Conservation (phyloP, 352 stramenopile species). For the Lagenidium giganteum region DNA sequence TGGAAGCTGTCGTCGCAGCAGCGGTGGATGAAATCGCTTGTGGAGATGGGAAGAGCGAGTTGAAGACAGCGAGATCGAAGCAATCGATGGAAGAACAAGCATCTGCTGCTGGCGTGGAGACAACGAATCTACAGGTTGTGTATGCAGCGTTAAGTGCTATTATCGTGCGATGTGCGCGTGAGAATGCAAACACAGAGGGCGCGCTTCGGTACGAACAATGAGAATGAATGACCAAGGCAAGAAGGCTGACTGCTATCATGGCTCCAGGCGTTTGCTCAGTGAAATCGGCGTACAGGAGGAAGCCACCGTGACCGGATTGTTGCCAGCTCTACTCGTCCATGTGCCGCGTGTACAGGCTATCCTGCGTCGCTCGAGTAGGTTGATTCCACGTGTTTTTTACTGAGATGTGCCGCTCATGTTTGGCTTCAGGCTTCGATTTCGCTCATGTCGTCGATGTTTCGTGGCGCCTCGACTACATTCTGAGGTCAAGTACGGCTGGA, state of each 20-base stretch:
- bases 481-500: slow-evolving; percentile 47
- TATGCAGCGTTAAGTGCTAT: slow-evolving; percentile 9
- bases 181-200: not conserved
- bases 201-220: slow-evolving; percentile 5
- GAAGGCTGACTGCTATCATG: not conserved
- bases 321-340: slow-evolving; percentile 9
- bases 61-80: not conserved
- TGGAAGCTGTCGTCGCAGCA: slow-evolving; percentile 2
- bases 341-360: slow-evolving; percentile 8
- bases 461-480: slow-evolving; percentile 70
- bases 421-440: slow-evolving; percentile 69
- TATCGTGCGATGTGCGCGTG: slow-evolving; percentile 11
- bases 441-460: slow-evolving; percentile 65
- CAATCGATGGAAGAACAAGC: not conserved
- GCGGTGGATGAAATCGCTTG: slow-evolving; percentile 2
- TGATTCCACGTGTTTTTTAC: too few species aligned
- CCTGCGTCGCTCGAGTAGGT: slow-evolving; percentile 15
- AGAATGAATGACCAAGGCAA: not conserved
- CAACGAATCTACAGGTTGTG: not conserved
- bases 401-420: too few species aligned
- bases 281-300: slow-evolving; percentile 15
- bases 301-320: slow-evolving; percentile 2
- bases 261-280: slow-evolving; percentile 2
- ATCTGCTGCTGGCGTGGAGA: not conserved
- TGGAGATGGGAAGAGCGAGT: slow-evolving; percentile 1